Conservation (phyloP, 768 basidiomycete species). For the Suillus lakei region DNA sequence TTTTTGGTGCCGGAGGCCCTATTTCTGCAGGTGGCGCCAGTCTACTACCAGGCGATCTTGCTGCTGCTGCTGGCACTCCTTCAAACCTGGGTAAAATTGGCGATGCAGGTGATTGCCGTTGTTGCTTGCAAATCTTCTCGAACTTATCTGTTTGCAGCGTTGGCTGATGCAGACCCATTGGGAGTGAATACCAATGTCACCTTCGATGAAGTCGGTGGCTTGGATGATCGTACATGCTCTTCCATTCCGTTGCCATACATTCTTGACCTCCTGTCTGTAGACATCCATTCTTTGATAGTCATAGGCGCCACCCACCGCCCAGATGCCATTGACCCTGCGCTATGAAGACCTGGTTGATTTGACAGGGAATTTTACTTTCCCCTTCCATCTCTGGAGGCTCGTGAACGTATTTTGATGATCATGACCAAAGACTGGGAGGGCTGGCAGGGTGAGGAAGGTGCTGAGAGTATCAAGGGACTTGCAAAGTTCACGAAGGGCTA, state of each 20-base stretch:
- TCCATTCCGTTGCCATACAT: not conserved
- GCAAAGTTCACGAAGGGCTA: slow-evolving; percentile 96
- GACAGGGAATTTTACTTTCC: slow-evolving; percentile 99
- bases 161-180: slow-evolving; percentile 95
- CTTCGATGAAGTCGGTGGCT: slow-evolving; percentile 94
- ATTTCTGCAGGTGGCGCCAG: slow-evolving; percentile 57
- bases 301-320: slow-evolving; percentile 98
- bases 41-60: slow-evolving; percentile 60
- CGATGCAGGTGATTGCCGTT: slow-evolving; percentile 57
- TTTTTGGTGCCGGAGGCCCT: slow-evolving; percentile 45
- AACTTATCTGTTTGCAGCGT: slow-evolving; percentile 47
- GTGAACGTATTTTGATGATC: slow-evolving; percentile 88
- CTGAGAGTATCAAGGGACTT: slow-evolving; percentile 62
- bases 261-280: slow-evolving; percentile 41
- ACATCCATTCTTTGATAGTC: slow-evolving; percentile 95
- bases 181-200: slow-evolving; percentile 93
- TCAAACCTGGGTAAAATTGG: slow-evolving; percentile 87
- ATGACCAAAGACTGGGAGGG: slow-evolving; percentile 92
- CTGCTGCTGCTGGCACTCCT: slow-evolving; percentile 77
- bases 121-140: slow-evolving; percentile 20
- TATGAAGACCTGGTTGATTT: slow-evolving; percentile 92
- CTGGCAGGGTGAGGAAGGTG: slow-evolving; percentile 61
- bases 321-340: slow-evolving; percentile 96
- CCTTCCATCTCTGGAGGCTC: slow-evolving; percentile 79
- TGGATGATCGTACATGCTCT: slow-evolving; percentile 79